Conservation (phyloP, 306 rosid genomes). For the Carpinus fangiana region DNA sequence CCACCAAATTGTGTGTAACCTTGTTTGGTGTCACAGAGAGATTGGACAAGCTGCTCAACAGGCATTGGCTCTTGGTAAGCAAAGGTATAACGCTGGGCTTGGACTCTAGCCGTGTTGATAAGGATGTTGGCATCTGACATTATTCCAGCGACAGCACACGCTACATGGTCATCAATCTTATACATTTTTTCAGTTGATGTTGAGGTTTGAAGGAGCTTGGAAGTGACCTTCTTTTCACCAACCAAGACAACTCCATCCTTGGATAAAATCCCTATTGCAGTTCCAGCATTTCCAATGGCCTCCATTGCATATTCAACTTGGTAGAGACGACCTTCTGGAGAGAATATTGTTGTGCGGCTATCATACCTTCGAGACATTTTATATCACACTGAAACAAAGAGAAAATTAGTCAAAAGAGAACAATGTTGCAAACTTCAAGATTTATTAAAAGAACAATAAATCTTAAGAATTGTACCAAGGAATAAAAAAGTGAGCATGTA, state of each 20-base stretch:
- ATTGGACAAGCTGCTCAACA: conserved; percentile 1
- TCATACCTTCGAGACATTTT: conserved; percentile 3
- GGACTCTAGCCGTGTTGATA: conserved; percentile 1
- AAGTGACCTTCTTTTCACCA: conserved; percentile 2
- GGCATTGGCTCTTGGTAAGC: conserved; percentile 6
- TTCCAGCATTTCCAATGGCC: conserved; percentile 1
- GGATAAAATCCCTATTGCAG: neutral
- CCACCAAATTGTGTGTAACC: conserved; percentile 2
- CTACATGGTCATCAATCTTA: conserved; percentile 1
- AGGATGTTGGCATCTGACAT: neutral
- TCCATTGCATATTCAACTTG: conserved; percentile 8
- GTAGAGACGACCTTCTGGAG: neutral
- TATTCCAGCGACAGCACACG: conserved; percentile 4
- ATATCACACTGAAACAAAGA: neutral
- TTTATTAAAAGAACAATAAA: neutral
- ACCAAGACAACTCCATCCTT: neutral
- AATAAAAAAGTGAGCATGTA: neutral
- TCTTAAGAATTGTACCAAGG: neutral
- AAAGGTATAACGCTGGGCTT: neutral
- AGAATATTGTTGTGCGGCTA: neutral
- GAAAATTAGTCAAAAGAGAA: neutral
- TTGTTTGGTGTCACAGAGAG: neutral
- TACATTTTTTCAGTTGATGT: neutral
- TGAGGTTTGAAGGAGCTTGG: neutral
- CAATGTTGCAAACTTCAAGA: neutral